phyloP scores from a whole-genome alignment of 441 rosid species.

The Croton laevigatus region DNA sequence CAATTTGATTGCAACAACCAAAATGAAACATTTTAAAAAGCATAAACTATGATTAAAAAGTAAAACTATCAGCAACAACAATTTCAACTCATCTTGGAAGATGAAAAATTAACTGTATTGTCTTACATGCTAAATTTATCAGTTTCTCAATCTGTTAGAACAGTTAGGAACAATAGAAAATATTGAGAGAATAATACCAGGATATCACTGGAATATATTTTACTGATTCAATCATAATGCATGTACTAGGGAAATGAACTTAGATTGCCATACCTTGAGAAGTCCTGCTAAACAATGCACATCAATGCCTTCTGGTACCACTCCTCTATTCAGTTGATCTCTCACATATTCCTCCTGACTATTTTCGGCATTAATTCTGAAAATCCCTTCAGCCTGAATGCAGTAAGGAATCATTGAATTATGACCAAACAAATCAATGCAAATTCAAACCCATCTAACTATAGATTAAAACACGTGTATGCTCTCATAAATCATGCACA shows the following conservation, averaged over 20 bases:
- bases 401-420: constrained; percentile 9
- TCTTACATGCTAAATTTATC: neutral
- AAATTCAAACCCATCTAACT: constrained; percentile 6
- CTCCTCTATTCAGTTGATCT: constrained; percentile 71
- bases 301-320: constrained; percentile 65
- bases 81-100: neutral
- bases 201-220: too few relatives aligned
- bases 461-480: neutral
- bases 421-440: neutral
- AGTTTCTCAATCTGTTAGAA: too few relatives aligned
- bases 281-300: constrained; percentile 90
- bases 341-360: constrained; percentile 82
- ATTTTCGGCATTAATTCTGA: constrained; percentile 79
- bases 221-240: too few relatives aligned
- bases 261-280: constrained; percentile 59
- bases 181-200: too few relatives aligned
- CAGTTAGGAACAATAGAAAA: too few relatives aligned
- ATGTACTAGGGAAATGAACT: constrained; percentile 7
- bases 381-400: constrained; percentile 80
- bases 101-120: constrained; percentile 13
- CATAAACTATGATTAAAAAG: neutral
- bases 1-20: neutral
- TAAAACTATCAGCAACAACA: neutral
- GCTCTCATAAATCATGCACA: neutral
- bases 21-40: neutral